Conservation (phyloP, 75 land plant genomes). For the Ceratopteris richardii region DNA sequence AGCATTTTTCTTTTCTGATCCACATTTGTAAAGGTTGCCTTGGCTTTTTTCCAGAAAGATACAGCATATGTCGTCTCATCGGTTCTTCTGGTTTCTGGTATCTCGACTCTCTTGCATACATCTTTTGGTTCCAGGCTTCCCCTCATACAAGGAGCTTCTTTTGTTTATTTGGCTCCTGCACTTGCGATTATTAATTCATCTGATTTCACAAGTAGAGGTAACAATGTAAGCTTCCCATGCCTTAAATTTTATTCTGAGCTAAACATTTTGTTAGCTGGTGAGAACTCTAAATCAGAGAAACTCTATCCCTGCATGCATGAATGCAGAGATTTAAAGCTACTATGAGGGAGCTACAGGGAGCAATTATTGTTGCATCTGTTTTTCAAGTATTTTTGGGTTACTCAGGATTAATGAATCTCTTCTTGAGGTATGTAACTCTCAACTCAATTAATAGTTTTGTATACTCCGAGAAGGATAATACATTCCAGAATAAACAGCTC, state of each 20-base stretch:
- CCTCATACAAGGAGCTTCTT: slow-evolving; percentile 45
- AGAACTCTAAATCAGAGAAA: too few species aligned
- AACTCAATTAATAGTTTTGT: not conserved
- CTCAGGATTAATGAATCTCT: slow-evolving; percentile 25
- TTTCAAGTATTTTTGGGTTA: slow-evolving; percentile 31
- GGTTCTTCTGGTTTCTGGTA: slow-evolving; percentile 46
- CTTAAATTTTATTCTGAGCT: not conserved
- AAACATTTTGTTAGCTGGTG: too few species aligned
- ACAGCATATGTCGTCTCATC: slow-evolving; percentile 43
- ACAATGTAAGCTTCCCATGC: slow-evolving; percentile 25
- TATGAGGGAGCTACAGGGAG: slow-evolving; percentile 40
- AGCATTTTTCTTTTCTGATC: not conserved
- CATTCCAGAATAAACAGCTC: not conserved
- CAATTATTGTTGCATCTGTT: slow-evolving; percentile 24
- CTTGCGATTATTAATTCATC: slow-evolving; percentile 34
- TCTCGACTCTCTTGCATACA: slow-evolving; percentile 37
- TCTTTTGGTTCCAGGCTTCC: slow-evolving; percentile 47
- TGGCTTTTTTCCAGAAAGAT: slow-evolving; percentile 19
- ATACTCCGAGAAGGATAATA: not conserved
- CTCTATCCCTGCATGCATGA: not conserved
- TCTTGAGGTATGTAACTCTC: slow-evolving; percentile 22
- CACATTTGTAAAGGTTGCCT: not conserved
- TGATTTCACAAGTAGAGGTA: slow-evolving; percentile 8
- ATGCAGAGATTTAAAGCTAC: slow-evolving; percentile 33
- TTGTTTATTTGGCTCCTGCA: slow-evolving; percentile 49